Conservation (phyloP, 768 basidiomycete genomes). For the Melanogaster broomeanus region DNA sequence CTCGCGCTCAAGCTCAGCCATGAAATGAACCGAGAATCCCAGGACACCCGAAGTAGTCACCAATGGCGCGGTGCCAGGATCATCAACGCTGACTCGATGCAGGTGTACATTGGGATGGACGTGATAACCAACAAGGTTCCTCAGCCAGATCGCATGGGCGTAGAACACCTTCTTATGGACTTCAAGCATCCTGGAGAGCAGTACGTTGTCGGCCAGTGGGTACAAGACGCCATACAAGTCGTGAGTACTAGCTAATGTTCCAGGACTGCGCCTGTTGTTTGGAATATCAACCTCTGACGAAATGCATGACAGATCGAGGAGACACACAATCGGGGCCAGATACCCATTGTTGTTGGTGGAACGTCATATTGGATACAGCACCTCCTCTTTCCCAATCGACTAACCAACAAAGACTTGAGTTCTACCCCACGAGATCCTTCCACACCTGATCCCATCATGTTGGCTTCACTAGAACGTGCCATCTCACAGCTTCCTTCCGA, state of each 20-base stretch:
- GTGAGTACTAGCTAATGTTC: conserved; percentile 51
- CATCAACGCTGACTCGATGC: conserved; percentile 98
- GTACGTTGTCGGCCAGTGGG: conserved; percentile 87
- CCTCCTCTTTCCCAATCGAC: conserved; percentile 82
- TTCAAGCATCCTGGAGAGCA: conserved; percentile 87
- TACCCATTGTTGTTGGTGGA: conserved; percentile 94
- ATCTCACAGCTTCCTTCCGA: conserved; percentile 48
- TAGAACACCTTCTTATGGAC: conserved; percentile 89
- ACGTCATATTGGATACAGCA: conserved; percentile 99
- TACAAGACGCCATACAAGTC: conserved; percentile 72
- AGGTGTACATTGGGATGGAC: conserved; percentile 90
- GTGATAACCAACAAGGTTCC: conserved; percentile 95
- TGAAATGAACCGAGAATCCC: conserved; percentile 12
- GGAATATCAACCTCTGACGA: conserved; percentile 5
- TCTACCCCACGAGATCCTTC: conserved; percentile 1
- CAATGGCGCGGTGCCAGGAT: conserved; percentile 68
- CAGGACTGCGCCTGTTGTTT: not conserved
- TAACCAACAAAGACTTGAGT: conserved; percentile 37
- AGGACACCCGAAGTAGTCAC: conserved; percentile 12
- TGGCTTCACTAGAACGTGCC: conserved; percentile 41
- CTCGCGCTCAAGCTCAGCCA: conserved; percentile 66
- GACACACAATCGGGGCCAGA: conserved; percentile 56
- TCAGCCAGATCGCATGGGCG: conserved; percentile 67
- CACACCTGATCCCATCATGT: conserved; percentile 16
- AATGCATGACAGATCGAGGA: conserved; percentile 62